Base-by-base conservation (phyloP, 768 basidiomycete genomes). In the Mycena venus region DNA sequence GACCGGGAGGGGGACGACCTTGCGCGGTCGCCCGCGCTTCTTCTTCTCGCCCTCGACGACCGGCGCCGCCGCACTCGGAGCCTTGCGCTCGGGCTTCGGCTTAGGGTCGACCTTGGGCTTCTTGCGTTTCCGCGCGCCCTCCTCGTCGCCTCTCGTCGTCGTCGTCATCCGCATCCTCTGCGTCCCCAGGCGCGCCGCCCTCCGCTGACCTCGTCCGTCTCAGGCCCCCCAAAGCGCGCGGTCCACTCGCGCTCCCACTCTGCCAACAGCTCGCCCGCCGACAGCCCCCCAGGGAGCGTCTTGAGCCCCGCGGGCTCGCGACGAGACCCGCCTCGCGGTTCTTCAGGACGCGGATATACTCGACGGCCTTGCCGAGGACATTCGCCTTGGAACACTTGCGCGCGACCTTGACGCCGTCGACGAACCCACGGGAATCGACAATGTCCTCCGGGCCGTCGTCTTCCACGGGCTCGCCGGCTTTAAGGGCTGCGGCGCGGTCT, bases 361-460 rank as follows among this genome's bases (percentile, higher is more conserved):
- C 96, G 14, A 95, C 94, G 0, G 95, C 95, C 74, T 97, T 97
- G 40, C 94, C 95, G 15, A 97, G 88, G 7, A 97, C 94, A 70
- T 95, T 96, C 3, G 95, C 95, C 80, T 97, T 97, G 83, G 93
- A 94, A 82, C 95, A 94, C 83, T 96, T 97, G 96, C 95, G 88
- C 10, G 96, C 96, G 14, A 96, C 93, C 82, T 94, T 94, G 80
- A 97, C 95, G n/a, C 96, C 96, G 78, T 97, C 96, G 3, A 96
- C 93, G 75, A 93, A 96, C 4, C 96, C 96, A 4, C 95, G 89
- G 42, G 92, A 91, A 73, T 96, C 95, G n/a, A 95, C 90, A 2
- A 90, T 85, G 77, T 94, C 93, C 8, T 87, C 82, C 14, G 83
- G 82, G 0, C 79, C 81, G 14, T 83, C 85, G 42, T 84, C 84